Base-by-base conservation (phyloP, 108 stramenopile species). In the Halocafeteria seosinensis region DNA sequence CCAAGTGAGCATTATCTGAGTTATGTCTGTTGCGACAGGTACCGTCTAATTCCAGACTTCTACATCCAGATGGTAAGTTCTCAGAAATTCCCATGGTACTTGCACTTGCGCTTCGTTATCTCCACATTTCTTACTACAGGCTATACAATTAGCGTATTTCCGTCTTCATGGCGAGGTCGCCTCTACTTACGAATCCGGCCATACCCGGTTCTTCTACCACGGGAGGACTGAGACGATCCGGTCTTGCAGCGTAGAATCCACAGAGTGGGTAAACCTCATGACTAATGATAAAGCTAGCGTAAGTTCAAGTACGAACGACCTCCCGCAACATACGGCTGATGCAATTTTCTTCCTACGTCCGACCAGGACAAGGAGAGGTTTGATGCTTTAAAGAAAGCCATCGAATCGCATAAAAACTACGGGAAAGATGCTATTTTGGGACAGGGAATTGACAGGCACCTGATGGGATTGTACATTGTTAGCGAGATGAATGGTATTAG, bases 161-260 rank as follows among this genome's bases (percentile, higher is more conserved):
- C 64, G 71, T 8, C 64, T 76, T 12, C 78, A 78, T 62, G 75
- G 70, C 8, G 24, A 30, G 55, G 33, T 70, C 64, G 63, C 73
- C 2, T 34, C 78, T 5, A 65, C 62, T 28, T 78, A 78, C 33
- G 78, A 78, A 67, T 70, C 71, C 47, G 68, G 68, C 59, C 69
- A 75, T 38, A 78, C 75, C 21, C 38, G 69, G 26, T 23, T 29
- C 47, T 78, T 73, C 70, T 55, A 53, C 31, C 68, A 65, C 28
- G 78, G 78, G 28, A 69, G 78, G 50, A 78, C 78, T 13, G 78
- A 78, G 65, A 70, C 69, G 33, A 76, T 78, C 37, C 72, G 78
- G 27, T 53, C 53, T 50, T 50, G 37, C 51, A 33, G 63, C 34
- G n/a, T 1, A 4, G 71, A 72, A 52, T 28, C 38, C 12, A 64